Conservation (phyloP, 345 rosid genomes). For the Lepidium africanum region DNA sequence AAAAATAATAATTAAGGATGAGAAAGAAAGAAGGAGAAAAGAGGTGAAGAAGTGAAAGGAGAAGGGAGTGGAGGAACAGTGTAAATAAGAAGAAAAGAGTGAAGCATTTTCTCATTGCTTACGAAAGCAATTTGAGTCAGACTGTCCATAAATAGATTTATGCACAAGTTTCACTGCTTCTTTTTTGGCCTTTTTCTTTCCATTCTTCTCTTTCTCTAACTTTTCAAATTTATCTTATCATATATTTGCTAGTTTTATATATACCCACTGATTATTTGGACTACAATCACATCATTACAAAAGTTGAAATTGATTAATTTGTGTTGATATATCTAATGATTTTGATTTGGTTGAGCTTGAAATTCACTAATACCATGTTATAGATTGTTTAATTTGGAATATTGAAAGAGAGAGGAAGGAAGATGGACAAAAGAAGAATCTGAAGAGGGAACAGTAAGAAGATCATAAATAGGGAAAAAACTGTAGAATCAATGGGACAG, state of each 20-base stretch:
- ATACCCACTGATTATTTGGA: too few relatives aligned
- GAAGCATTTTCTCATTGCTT: constrained; percentile 26
- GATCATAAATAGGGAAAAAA: constrained; percentile 23
- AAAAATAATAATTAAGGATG: too few relatives aligned
- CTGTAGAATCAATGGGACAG: constrained; percentile 32
- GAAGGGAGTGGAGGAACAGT: constrained; percentile 15
- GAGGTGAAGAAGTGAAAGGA: background rate
- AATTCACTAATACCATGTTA: background rate
- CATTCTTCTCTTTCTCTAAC: background rate
- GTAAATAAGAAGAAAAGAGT: constrained; percentile 20
- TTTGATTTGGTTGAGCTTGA: background rate
- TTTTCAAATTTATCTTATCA: background rate
- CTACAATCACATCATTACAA: background rate
- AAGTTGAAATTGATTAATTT: background rate
- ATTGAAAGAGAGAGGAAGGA: background rate
- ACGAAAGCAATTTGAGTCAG: constrained; percentile 33
- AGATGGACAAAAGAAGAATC: constrained; percentile 4
- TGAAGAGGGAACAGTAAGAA: constrained; percentile 21
- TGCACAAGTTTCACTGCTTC: constrained; percentile 26
- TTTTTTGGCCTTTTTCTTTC: background rate
- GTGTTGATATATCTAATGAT: background rate
- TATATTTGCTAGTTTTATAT: background rate
- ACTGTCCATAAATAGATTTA: constrained; percentile 32
- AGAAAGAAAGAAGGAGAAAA: background rate
- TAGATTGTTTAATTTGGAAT: background rate